Base-by-base conservation (phyloP, 2,329 filamentous ascomycete genomes). In the Aspergillus bombycis region DNA sequence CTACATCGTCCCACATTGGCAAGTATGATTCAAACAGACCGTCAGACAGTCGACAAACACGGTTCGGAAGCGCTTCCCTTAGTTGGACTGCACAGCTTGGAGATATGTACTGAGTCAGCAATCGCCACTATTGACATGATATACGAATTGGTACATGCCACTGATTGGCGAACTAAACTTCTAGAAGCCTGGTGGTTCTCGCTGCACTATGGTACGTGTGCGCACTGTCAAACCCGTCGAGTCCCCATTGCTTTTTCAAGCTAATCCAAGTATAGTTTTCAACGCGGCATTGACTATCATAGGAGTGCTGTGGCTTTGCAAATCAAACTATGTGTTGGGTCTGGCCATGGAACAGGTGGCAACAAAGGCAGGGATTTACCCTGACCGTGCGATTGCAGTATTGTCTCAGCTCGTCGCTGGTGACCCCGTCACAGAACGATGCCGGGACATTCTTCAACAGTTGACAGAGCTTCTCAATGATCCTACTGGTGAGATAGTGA, bases 1-100 rank as follows among this genome's bases (percentile, higher is more conserved):
- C 60, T 81, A 1, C 80, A 82, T 56, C 74, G 81, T 2, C 78
- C 78, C 9, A 68, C 81, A 11, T 71, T 82, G 1, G 76, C 76
- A 28, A 77, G 75, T 57, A 78, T 80, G 36, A 65, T 82, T 7
- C 74, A 77, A 19, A 61, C 65, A 48, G 28, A 38, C 11, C 14
- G 36, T 21, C 38, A 41, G 3, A 55, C 71, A 43, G 36, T 46
- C 6, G 64, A 67, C 55, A 28, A 64, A 1, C 64, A 65, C 5
- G 69, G 74, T 28, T 43, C 65, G 19, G 71, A 64, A 23, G 62
- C 75, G 2, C 60, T 78, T 11, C 67, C 74, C 26, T 73, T 77
- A 48, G 68, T 79, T 12, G 74, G 76, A 5, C 63, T 68, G 9
- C 75, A 70, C 52, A 78, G 74, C 58, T 63, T 79, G 30, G 69